A percentile compares a stretch with the other conserved stretches of the same genome.
Conservation (phyloP, 257 asterid species). For the Asclepias syriaca region DNA sequence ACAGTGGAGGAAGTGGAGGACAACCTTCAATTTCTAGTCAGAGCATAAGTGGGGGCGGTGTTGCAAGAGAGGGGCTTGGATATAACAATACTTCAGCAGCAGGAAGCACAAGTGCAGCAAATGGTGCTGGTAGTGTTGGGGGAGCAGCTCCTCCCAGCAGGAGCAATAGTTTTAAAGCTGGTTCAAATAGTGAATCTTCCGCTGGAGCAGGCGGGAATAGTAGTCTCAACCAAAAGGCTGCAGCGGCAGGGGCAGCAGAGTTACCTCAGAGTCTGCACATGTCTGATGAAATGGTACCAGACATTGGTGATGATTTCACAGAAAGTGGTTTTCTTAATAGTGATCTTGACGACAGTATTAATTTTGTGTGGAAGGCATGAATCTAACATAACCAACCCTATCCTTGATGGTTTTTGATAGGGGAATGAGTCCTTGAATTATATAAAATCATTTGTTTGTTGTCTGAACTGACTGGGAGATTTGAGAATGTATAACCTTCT, state of each 20-base stretch:
- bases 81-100: constrained; percentile 30
- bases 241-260: constrained; percentile 23
- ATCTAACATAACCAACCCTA: constrained; percentile 19
- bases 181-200: constrained; percentile 47
- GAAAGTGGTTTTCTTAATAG: constrained; percentile 64
- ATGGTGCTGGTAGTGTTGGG: constrained; percentile 25
- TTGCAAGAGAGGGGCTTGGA: constrained; percentile 34
- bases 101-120: constrained; percentile 24
- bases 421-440: not conserved
- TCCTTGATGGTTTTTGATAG: constrained; percentile 11
- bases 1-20: constrained; percentile 30
- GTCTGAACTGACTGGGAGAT: constrained; percentile 8
- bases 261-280: constrained; percentile 45
- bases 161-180: constrained; percentile 58
- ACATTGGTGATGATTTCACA: constrained; percentile 55
- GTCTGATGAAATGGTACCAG: constrained; percentile 52
- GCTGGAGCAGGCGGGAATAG: constrained; percentile 32
- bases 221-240: constrained; percentile 48
- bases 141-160: constrained; percentile 49
- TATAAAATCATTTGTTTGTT: constrained; percentile 38
- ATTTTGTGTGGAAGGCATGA: constrained; percentile 76
- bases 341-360: constrained; percentile 69
- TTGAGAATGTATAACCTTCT: too few species aligned
- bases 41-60: constrained; percentile 35
- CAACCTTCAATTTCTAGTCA: constrained; percentile 28